phyloP scores from a whole-genome alignment of 2,329 filamentous ascomycete species.

The Colletotrichum tanaceti region DNA sequence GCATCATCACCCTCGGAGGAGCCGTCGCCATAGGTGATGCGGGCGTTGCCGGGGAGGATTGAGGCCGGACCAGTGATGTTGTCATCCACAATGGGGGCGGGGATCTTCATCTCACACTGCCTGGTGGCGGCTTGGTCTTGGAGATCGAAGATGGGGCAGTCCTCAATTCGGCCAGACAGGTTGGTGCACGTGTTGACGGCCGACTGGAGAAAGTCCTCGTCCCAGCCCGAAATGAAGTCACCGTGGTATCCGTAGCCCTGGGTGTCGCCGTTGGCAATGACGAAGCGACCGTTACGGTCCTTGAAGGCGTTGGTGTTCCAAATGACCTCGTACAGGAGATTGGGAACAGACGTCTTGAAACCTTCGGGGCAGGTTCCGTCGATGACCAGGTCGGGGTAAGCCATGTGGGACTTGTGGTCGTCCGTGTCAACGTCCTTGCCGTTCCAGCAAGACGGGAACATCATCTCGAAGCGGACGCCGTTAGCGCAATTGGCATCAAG shows the following conservation, averaged over 20 bases:
- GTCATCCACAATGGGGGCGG: constrained; percentile 66
- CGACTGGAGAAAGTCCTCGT: constrained; percentile 72
- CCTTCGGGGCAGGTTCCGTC: constrained; percentile 79
- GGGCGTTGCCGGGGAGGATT: constrained; percentile 74
- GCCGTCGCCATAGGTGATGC: constrained; percentile 53
- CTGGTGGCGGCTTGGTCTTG: constrained; percentile 68
- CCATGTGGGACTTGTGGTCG: constrained; percentile 75
- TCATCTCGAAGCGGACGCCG: constrained; percentile 84
- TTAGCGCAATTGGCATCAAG: constrained; percentile 85
- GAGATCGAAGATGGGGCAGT: constrained; percentile 81
- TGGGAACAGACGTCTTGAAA: constrained; percentile 75
- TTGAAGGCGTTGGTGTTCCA: constrained; percentile 78
- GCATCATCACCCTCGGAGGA: constrained; percentile 37
- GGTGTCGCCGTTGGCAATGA: constrained; percentile 82
- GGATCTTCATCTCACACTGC: constrained; percentile 72
- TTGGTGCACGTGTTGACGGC: constrained; percentile 83
- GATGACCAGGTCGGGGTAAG: constrained; percentile 82
- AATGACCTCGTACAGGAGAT: constrained; percentile 88
- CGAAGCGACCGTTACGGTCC: constrained; percentile 73
- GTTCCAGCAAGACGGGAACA: constrained; percentile 93
- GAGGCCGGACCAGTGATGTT: constrained; percentile 66
- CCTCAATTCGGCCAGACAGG: constrained; percentile 72
- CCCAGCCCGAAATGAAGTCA: constrained; percentile 86
- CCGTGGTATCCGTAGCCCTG: constrained; percentile 81
- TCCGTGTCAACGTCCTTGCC: constrained; percentile 69